Evolutionary conservation across 2,329 filamentous ascomycete species (phyloP).

Genomic region (Ceratocystiopsis brevicomis): DNA sequence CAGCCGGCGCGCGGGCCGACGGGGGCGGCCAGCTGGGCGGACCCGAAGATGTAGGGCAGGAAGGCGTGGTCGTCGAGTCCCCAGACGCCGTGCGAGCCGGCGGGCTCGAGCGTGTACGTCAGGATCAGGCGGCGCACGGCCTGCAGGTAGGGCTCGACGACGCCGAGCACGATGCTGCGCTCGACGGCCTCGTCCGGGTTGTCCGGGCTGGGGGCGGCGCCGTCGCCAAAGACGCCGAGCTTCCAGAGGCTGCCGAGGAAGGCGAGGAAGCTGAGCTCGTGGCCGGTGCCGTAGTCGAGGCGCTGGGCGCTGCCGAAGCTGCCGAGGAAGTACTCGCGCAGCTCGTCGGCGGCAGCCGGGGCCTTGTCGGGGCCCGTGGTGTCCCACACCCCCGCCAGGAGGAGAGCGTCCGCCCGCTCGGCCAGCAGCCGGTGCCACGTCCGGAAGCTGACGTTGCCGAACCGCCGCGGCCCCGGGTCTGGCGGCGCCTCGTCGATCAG

Average conservation of each 20-base stretch:
- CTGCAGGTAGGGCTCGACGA: conserved; percentile 69
- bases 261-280: conserved; percentile 86
- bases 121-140: conserved; percentile 70
- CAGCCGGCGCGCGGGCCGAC: conserved; percentile 39
- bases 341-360: conserved; percentile 31
- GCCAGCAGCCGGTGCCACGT: conserved; percentile 61
- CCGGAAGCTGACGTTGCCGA: conserved; percentile 81
- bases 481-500: conserved; percentile 67
- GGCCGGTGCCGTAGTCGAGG: conserved; percentile 88
- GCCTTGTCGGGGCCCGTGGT: conserved; percentile 10
- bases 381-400: conserved; percentile 31
- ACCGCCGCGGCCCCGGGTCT: conserved; percentile 67
- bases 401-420: conserved; percentile 33
- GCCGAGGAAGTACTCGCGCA: conserved; percentile 63
- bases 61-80: conserved; percentile 96
- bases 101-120: conserved; percentile 84
- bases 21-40: conserved; percentile 68
- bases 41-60: conserved; percentile 84
- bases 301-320: conserved; percentile 76
- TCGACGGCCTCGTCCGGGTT: conserved; percentile 38
- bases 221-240: conserved; percentile 46
- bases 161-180: conserved; percentile 59
- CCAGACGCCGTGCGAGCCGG: conserved; percentile 94
- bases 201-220: conserved; percentile 21
- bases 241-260: conserved; percentile 88